phyloP scores from a whole-genome alignment of 352 stramenopile species.

The Phytophthora colocasiae region DNA sequence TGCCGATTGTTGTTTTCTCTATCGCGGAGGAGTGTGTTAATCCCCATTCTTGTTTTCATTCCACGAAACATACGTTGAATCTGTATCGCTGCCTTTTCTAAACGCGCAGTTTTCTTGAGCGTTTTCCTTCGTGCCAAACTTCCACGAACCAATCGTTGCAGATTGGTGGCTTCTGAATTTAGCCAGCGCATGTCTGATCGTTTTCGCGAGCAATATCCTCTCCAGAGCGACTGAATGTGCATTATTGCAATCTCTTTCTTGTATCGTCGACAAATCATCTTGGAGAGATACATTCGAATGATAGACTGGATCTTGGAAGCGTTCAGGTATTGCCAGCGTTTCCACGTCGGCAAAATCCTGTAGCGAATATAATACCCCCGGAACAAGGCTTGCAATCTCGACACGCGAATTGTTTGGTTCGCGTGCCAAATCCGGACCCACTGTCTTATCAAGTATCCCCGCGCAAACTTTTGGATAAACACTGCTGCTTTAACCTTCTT shows the following conservation, averaged over 20 bases:
- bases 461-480: conserved; percentile 61
- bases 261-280: conserved; percentile 8
- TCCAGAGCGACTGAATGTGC: conserved; percentile 75
- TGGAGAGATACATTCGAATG: conserved; percentile 55
- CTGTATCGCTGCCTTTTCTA: conserved; percentile 44
- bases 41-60: conserved; percentile 44
- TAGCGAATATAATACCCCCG: conserved; percentile 58
- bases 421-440: conserved; percentile 63
- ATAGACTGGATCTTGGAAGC: conserved; percentile 69
- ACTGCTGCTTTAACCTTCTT: conserved; percentile 46
- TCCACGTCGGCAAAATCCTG: conserved; percentile 55
- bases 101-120: conserved; percentile 12
- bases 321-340: conserved; percentile 68
- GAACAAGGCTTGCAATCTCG: conserved; percentile 65
- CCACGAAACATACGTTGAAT: conserved; percentile 80
- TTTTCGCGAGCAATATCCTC: conserved; percentile 53
- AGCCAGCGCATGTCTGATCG: conserved; percentile 67
- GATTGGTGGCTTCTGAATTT: conserved; percentile 41
- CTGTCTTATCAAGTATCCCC: conserved; percentile 59
- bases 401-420: conserved; percentile 56
- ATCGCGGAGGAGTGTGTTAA: conserved; percentile 55
- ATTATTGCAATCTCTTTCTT: conserved; percentile 45
- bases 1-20: conserved; percentile 70
- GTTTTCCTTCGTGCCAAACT: conserved; percentile 53
- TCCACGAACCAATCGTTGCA: conserved; percentile 68